Base-by-base conservation (phyloP, 2,329 filamentous ascomycete species). In the Colletotrichum limetticola region DNA sequence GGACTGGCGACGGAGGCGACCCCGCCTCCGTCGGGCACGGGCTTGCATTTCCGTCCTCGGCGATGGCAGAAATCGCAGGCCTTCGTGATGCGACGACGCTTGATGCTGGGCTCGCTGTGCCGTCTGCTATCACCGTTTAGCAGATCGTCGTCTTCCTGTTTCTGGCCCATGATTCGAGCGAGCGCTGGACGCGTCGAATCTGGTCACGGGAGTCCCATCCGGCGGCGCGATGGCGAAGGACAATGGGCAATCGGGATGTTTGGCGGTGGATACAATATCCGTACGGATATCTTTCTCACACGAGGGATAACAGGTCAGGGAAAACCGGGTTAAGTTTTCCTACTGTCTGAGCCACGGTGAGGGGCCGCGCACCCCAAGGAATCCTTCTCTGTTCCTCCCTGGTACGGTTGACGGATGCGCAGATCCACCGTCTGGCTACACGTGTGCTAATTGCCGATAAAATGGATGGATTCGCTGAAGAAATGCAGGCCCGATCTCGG, bases 51-150 rank as follows among this genome's bases (percentile, higher is more conserved):
- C 12, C 74, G 73, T 14, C 74, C 74, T 24, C 74, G 32, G 2
- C 74, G 72, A 22, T 75, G 74, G 8, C 74, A 75, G 9, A 75
- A 75, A 56, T 75, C 74, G 60, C 74, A 75, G 46, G 74, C 74
- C 63, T 75, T 75, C 37, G 74, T 75, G 66, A 75, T 72, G 57
- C 74, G 74, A 4, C 74, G 68, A 2, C 74, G 68, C 59, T 75
- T 75, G 32, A 75, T 26, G 24, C 46, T 56, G 11, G 70, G 70
- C 55, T 72, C 70, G 59, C 66, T 66, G 32, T 65, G 66, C 46
- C 70, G 53, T n/a, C 70, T 37, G 14, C 14, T 30, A 19, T 68
- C 65, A 14, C 58, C 69, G 24, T 59, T 59, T 57, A 12, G 49
- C 24, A 14, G 59, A 14, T 63, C 24, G 30, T 42, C 9, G 30